Evolutionary conservation across 2,329 filamentous ascomycete genomes (phyloP).

Genomic region (Plenodomus tracheiphilus): DNA sequence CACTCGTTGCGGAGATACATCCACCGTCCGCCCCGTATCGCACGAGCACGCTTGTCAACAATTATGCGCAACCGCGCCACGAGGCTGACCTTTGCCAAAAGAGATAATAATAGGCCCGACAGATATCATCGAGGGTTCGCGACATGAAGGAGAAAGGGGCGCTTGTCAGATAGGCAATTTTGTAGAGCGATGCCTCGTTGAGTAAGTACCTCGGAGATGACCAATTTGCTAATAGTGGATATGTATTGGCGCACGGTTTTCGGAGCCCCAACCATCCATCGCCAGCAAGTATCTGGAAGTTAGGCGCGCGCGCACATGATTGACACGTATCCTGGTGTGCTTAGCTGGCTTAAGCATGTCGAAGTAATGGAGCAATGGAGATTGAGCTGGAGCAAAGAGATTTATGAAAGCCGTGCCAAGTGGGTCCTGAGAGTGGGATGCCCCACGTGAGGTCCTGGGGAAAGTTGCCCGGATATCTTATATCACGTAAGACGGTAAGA

Average conservation of each 20-base stretch:
- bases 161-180: neutral
- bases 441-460: neutral
- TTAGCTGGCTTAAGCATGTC: neutral
- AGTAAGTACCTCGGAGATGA: neutral
- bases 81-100: neutral
- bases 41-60: neutral
- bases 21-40: neutral
- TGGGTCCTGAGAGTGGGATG: neutral
- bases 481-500: neutral
- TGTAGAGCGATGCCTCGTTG: neutral
- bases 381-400: neutral
- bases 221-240: neutral
- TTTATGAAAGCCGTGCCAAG: neutral
- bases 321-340: neutral
- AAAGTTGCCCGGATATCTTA: neutral
- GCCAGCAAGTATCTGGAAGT: neutral
- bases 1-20: neutral
- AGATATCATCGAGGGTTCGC: neutral
- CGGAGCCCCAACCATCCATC: neutral
- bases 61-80: neutral
- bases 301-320: neutral
- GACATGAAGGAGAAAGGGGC: neutral
- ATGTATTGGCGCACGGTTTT: neutral
- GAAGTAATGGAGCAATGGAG: neutral
- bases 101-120: neutral